Evolutionary conservation across 2,329 filamentous ascomycete genomes (phyloP).

Genomic region (Fonsecaea nubica): DNA sequence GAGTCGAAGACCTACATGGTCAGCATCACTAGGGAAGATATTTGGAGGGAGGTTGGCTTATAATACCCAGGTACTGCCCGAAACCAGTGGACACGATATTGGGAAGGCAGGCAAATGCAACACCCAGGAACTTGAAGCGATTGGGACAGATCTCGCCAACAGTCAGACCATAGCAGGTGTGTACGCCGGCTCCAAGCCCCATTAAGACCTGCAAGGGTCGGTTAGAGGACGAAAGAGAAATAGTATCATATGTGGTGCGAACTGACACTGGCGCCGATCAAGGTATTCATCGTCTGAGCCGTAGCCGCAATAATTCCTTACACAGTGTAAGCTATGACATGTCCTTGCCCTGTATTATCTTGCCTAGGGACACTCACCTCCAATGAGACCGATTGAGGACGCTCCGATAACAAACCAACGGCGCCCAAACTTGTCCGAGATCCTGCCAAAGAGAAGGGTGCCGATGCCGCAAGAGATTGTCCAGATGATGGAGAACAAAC

Average conservation of each 20-base stretch:
- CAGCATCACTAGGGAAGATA: not conserved
- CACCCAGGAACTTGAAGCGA: slow-evolving; percentile 13
- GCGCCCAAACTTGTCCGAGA: slow-evolving; percentile 34
- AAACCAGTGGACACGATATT: slow-evolving; percentile 12
- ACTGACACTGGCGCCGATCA: slow-evolving; percentile 41
- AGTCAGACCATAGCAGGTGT: slow-evolving; percentile 17
- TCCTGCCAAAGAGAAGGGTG: slow-evolving; percentile 27
- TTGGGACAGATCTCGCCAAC: slow-evolving; percentile 27
- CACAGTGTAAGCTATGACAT: not conserved
- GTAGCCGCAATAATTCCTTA: slow-evolving; percentile 42
- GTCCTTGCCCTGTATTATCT: not conserved
- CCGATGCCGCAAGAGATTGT: slow-evolving; percentile 24
- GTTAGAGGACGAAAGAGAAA: slow-evolving; percentile 1
- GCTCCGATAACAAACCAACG: slow-evolving; percentile 27
- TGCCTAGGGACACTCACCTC: slow-evolving; percentile 10
- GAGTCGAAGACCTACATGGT: not conserved
- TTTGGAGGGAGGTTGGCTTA: too few relatives aligned
- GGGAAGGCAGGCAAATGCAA: slow-evolving; percentile 13
- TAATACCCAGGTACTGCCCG: not conserved
- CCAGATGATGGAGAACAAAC: slow-evolving; percentile 33
- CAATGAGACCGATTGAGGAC: slow-evolving; percentile 17
- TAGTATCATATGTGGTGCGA: not conserved
- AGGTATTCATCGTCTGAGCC: slow-evolving; percentile 43
- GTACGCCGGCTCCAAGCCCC: slow-evolving; percentile 17
- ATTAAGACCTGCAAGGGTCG: slow-evolving; percentile 13